These are phyloP conservation scores for Baudoinia panamericana DNA, from an alignment of 495 filamentous ascomycete species.

Conservation along the genomic window DNA sequence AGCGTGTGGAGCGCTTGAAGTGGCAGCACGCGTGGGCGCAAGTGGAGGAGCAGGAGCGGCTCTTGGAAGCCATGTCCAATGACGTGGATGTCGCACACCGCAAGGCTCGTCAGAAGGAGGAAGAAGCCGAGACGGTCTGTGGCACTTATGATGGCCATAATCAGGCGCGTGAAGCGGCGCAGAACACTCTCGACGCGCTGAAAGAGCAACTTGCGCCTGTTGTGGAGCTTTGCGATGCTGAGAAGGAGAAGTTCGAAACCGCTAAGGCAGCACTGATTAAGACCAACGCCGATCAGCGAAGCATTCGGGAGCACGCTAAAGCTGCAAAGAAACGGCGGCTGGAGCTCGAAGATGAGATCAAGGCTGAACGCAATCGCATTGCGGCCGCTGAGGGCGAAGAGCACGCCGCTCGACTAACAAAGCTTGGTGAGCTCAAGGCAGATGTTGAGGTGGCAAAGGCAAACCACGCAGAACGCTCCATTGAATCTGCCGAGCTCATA, in stretches of 20 bases:
- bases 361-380: constrained; percentile 21
- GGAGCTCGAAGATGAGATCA: constrained; percentile 28
- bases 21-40: constrained; percentile 30
- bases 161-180: constrained; percentile 22
- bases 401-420: constrained; percentile 23
- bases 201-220: constrained; percentile 31
- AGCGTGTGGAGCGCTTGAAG: constrained; percentile 14
- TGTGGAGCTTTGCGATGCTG: constrained; percentile 27
- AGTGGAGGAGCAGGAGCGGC: constrained; percentile 31
- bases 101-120: constrained; percentile 35
- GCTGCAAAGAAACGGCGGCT: constrained; percentile 21
- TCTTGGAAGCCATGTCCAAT: constrained; percentile 34
- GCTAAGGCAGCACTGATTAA: constrained; percentile 15
- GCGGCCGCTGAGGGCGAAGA: constrained; percentile 25
- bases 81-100: constrained; percentile 30
- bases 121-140: constrained; percentile 30
- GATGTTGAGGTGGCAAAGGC: constrained; percentile 34
- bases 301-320: constrained; percentile 32
- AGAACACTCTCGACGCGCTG: constrained; percentile 27
- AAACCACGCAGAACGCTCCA: constrained; percentile 29
- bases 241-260: constrained; percentile 28
- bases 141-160: constrained; percentile 34
- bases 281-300: constrained; percentile 36
- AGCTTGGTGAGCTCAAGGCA: constrained; percentile 39
- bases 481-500: constrained; percentile 25